These are phyloP conservation scores for Leptographium radiaticola DNA, from an alignment of 2,329 filamentous ascomycete species.

Conservation along the genomic window DNA sequence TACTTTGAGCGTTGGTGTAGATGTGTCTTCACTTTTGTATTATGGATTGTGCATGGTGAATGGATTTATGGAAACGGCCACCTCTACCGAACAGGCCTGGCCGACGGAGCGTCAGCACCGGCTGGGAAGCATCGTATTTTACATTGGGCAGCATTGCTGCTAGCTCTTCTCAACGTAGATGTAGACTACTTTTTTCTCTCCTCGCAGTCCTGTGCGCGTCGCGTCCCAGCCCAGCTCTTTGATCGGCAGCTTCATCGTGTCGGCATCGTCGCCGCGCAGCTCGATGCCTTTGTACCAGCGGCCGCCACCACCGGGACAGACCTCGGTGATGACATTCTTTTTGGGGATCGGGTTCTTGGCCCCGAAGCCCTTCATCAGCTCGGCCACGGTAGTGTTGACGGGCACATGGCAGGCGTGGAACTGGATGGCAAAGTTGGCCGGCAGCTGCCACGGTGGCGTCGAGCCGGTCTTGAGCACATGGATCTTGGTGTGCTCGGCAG, in stretches of 20 bases:
- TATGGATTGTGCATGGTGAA: no score
- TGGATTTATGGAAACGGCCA: no score
- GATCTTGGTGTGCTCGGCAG: constrained; percentile 42
- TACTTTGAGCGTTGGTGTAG: neutral
- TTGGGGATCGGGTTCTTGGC: constrained; percentile 34
- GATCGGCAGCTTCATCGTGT: constrained; percentile 34
- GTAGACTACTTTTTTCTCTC: constrained; percentile 43
- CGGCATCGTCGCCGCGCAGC: constrained; percentile 35
- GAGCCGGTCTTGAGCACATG: constrained; percentile 39
- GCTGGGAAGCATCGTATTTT: no score
- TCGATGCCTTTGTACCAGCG: constrained; percentile 45
- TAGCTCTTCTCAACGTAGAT: constrained; percentile 44
- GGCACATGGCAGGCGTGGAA: constrained; percentile 42
- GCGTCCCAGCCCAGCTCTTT: constrained; percentile 46
- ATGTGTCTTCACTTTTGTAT: neutral
- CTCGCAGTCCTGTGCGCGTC: constrained; percentile 30
- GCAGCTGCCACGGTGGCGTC: constrained; percentile 40
- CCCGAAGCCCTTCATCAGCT: constrained; percentile 46
- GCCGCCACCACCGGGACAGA: constrained; percentile 40
- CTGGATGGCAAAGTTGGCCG: constrained; percentile 24
- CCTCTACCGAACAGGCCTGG: neutral
- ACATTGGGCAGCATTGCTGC: neutral
- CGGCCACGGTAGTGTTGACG: constrained; percentile 34
- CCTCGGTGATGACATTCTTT: constrained; percentile 45
- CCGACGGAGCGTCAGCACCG: no score